These are phyloP conservation scores for Porphyrellus sp. DNA, from an alignment of 1,284 basidiomycete genomes.

Conservation along the genomic window DNA sequence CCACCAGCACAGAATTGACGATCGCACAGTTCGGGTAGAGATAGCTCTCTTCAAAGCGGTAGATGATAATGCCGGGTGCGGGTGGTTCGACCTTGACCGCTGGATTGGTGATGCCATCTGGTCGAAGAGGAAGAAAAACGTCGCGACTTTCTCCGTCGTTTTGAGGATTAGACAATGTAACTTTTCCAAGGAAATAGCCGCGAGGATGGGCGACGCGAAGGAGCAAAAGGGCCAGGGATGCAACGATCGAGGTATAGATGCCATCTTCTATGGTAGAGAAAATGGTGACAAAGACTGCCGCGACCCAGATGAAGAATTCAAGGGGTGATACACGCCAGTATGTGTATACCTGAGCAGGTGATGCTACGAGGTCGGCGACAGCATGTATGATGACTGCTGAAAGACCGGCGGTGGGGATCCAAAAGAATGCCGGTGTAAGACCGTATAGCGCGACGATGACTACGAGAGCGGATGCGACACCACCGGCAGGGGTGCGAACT, in stretches of 20 bases:
- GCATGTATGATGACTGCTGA: constrained; percentile 96
- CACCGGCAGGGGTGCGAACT: constrained; percentile 90
- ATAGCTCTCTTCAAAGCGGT: constrained; percentile 92
- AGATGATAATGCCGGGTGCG: constrained; percentile 85
- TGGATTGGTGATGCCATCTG: constrained; percentile 64
- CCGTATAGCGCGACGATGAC: constrained; percentile 95
- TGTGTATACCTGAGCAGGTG: constrained; percentile 80
- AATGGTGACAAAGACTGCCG: constrained; percentile 85
- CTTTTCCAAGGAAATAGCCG: constrained; percentile 89
- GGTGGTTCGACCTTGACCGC: constrained; percentile 76
- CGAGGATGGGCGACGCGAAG: constrained; percentile 90
- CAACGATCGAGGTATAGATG: constrained; percentile 86
- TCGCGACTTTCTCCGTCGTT: constrained; percentile 51
- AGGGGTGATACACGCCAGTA: constrained; percentile 95
- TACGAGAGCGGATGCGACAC: constrained; percentile 82
- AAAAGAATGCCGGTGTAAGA: constrained; percentile 86
- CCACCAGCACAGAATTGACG: constrained; percentile 76
- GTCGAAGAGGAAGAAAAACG: constrained; percentile 79
- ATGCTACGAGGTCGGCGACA: constrained; percentile 88
- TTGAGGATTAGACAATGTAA: constrained; percentile 41
- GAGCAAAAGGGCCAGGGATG: constrained; percentile 81
- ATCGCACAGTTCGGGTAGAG: constrained; percentile 90
- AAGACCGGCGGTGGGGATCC: constrained; percentile 77
- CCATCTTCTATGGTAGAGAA: constrained; percentile 92
- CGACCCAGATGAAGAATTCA: constrained; percentile 89